These are phyloP conservation scores for Alternaria triticina DNA, from an alignment of 2,329 filamentous ascomycete genomes.

Conservation along the genomic window DNA sequence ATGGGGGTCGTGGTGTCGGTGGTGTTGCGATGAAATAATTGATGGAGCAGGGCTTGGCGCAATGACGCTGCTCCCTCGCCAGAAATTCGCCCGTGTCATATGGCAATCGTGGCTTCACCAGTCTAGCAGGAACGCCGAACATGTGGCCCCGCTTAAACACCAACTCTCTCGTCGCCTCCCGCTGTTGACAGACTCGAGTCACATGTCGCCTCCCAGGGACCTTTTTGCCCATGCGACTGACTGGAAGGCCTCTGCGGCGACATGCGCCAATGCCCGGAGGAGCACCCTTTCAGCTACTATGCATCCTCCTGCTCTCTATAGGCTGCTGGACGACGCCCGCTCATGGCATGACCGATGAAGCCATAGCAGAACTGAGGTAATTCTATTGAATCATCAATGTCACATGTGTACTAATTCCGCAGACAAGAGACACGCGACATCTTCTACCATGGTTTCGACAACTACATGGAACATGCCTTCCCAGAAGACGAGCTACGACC, in stretches of 20 bases:
- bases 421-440: conserved; percentile 66
- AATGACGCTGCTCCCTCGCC: conserved; percentile 18
- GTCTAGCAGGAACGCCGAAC: conserved; percentile 1
- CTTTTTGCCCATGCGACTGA: conserved; percentile 47
- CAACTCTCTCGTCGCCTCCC: not conserved
- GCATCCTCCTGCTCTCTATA: conserved; percentile 40
- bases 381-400: not conserved
- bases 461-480: conserved; percentile 93
- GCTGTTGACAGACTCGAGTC: conserved; percentile 14
- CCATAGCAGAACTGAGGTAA: conserved; percentile 48
- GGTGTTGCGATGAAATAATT: conserved; percentile 30
- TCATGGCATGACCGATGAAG: conserved; percentile 55
- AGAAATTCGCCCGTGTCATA: conserved; percentile 7
- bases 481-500: conserved; percentile 95
- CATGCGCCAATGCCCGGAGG: conserved; percentile 30
- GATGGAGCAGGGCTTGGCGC: conserved; percentile 16
- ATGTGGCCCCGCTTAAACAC: conserved; percentile 7
- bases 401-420: conserved; percentile 13
- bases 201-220: conserved; percentile 43
- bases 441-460: conserved; percentile 96
- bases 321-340: conserved; percentile 42
- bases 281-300: conserved; percentile 34
- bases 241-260: conserved; percentile 37
- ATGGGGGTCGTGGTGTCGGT: not conserved
- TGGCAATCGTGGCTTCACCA: conserved; percentile 22